phyloP scores from a whole-genome alignment of 169 alveolate genomes.

The Plasmodium falciparum region DNA sequence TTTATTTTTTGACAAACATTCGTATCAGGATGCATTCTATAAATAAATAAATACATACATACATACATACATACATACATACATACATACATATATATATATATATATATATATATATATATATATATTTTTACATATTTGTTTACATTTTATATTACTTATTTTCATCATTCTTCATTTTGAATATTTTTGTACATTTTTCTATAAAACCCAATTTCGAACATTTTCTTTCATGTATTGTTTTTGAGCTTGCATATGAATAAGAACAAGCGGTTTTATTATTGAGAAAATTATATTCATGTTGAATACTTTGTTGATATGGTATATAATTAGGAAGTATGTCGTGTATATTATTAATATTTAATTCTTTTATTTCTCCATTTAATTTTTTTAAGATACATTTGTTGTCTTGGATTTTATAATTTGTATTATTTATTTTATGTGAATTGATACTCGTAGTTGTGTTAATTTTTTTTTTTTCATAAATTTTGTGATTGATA shows the following conservation, averaged over 20 bases:
- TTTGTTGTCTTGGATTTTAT: constrained; percentile 1
- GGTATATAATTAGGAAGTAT: constrained; percentile 57
- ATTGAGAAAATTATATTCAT: neutral
- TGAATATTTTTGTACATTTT: constrained; percentile 44
- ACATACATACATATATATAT: neutral
- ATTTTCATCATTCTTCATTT: neutral
- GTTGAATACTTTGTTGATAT: constrained; percentile 7
- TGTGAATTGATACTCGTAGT: too few relatives aligned
- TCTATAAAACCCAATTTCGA: constrained; percentile 17
- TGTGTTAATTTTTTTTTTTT: too few relatives aligned
- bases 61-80: neutral
- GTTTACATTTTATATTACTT: neutral
- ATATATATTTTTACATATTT: neutral
- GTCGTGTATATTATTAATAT: constrained; percentile 6
- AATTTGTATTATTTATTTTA: neutral
- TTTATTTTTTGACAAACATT: too few relatives aligned
- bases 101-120: neutral
- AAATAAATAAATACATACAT: too few relatives aligned
- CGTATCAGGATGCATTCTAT: too few relatives aligned
- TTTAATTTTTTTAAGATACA: constrained; percentile 32
- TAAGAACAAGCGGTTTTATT: neutral
- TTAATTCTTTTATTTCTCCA: constrained; percentile 34
- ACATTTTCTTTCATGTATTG: constrained; percentile 12
- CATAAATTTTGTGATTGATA: too few relatives aligned
- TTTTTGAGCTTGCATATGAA: constrained; percentile 14